Evolutionary conservation across 1,139 yeast species (phyloP), one percentile per base, ranked within the genome.

Genomic region (Hanseniaspora uvarum): DNA sequence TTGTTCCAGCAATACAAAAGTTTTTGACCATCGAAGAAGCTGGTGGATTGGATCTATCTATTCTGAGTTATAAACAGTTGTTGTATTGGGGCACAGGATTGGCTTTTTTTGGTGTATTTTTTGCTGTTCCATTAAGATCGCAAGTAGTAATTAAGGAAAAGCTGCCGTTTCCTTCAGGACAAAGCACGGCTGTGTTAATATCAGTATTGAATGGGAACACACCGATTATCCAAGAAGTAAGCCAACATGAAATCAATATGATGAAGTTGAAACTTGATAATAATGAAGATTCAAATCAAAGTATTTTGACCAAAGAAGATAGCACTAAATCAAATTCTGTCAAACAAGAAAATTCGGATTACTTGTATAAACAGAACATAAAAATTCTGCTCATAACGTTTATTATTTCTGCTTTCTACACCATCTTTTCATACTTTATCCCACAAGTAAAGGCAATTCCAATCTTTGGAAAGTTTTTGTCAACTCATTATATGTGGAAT

Each of bases 1-100:
- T 94, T n/a, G 77, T 92, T 1, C 98, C 98, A 0, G 97, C 98
- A 0, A 83, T 92, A 55, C 97, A 92, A 63, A 87, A 88, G 68
- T 82, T 89, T 61, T 68, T 92, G 58, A 80, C 86, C 1, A 71
- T 75, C 0, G 87, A 81, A 45, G 96, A 89, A 63, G 81, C 86
- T 43, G 96, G 96, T 1, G 67, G 74, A 1, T 74, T 75, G 0
- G 63, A 67, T 10, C 64, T 77, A 28, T 60, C 68, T 0, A 83
- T 87, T 59, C 70, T 92, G 55, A 69, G 86, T 33, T 50, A 50
- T 19, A 50, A 50, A 16, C 53, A 50, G 4, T 21, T 50, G 10
- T 21, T 41, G 10, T 65, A 83, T 5, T 92, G 97, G 97, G 81
- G 92, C 0, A 63, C 78, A 1, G 96, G 96, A 0, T 71, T 92